Evolutionary conservation across 148 eudicot species (phyloP).

Genomic region (Oxyria digyna): DNA sequence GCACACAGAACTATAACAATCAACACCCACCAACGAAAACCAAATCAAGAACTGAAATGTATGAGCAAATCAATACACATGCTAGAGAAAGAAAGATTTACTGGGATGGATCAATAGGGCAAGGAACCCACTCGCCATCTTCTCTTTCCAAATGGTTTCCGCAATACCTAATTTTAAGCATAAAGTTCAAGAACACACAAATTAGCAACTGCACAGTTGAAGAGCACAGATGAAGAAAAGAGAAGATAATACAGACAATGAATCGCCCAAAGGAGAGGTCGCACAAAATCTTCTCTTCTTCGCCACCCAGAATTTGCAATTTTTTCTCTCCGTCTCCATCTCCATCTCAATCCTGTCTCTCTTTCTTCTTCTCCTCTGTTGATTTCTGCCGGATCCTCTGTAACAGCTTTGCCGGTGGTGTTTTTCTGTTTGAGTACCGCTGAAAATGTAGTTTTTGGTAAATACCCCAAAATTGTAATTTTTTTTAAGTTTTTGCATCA

Average conservation of each 20-base stretch:
- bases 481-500: too few relatives aligned
- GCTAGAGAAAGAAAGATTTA: constrained; percentile 14
- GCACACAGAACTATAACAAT: constrained; percentile 41
- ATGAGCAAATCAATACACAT: background rate
- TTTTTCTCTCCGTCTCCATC: constrained; percentile 21
- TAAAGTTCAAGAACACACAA: background rate
- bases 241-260: constrained; percentile 17
- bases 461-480: too few relatives aligned
- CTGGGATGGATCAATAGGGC: constrained; percentile 93
- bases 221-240: background rate
- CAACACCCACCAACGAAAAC: background rate
- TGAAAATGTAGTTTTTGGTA: too few relatives aligned
- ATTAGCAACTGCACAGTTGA: background rate
- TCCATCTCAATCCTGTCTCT: too few relatives aligned
- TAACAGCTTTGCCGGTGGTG: background rate
- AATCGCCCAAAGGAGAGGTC: constrained; percentile 23
- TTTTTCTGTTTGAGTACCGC: background rate
- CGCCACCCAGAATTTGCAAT: constrained; percentile 72
- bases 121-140: constrained; percentile 47
- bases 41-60: constrained; percentile 1
- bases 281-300: constrained; percentile 85
- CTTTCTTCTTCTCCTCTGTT: background rate
- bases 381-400: background rate
- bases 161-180: constrained; percentile 36
- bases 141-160: constrained; percentile 66